These are phyloP conservation scores for Marchantia paleacea DNA, from an alignment of 225 moss, liverwort and hornwort genomes.

Conservation along the genomic window DNA sequence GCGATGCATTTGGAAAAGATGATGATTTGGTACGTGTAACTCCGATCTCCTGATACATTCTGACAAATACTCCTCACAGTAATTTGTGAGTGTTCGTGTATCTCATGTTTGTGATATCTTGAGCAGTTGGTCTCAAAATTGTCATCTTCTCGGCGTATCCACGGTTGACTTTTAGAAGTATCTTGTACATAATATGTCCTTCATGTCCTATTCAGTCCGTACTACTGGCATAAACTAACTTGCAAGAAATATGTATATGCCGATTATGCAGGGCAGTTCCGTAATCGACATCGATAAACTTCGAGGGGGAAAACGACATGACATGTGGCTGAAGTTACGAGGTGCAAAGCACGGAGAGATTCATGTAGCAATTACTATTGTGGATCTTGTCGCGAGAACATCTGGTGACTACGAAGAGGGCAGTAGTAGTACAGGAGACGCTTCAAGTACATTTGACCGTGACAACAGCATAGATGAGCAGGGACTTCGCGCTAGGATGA, in stretches of 20 bases:
- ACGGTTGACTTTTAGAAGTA: neutral
- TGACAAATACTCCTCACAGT: too few species aligned
- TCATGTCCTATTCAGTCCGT: neutral
- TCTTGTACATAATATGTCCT: neutral
- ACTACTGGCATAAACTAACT: too few species aligned
- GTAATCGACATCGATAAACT: conserved; percentile 40
- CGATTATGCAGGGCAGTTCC: conserved; percentile 38
- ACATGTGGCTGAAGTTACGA: conserved; percentile 44
- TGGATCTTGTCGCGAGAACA: conserved; percentile 31
- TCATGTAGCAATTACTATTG: conserved; percentile 45
- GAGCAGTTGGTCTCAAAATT: too few species aligned
- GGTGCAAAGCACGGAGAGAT: conserved; percentile 45
- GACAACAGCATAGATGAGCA: conserved; percentile 10
- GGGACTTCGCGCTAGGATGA: conserved; percentile 18
- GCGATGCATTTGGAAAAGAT: conserved; percentile 49
- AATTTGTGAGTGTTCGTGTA: conserved; percentile 10
- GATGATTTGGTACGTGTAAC: conserved; percentile 39
- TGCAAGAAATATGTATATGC: neutral
- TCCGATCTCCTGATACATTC: too few species aligned
- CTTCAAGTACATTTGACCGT: conserved; percentile 14
- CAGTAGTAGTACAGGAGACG: conserved; percentile 22
- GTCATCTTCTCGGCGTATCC: too few species aligned
- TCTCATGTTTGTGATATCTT: neutral
- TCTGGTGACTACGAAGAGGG: conserved; percentile 42
- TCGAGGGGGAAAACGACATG: conserved; percentile 44